A percentile compares a stretch with the other conserved stretches of the same genome.
These are phyloP conservation scores for Primulina tabacum DNA, from an alignment of 257 asterid genomes.

Conservation along the genomic window DNA sequence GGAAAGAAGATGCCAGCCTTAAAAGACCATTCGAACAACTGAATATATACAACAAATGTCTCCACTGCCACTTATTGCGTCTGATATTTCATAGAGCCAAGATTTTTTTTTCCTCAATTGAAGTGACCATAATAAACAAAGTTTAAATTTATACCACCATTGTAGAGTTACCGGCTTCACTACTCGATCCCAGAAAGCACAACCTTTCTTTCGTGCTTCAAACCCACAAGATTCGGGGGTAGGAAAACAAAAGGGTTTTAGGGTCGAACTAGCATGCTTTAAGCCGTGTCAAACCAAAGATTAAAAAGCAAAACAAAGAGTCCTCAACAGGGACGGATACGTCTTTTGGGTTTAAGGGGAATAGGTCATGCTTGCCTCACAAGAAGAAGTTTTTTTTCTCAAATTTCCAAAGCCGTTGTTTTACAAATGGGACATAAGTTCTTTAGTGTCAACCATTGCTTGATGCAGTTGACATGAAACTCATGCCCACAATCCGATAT, in stretches of 20 bases:
- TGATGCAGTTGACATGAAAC: slow-evolving; percentile 71
- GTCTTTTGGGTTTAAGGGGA: neutral
- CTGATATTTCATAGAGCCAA: neutral
- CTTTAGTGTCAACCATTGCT: slow-evolving; percentile 76
- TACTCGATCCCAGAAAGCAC: slow-evolving; percentile 22
- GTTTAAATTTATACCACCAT: neutral
- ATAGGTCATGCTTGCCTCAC: neutral
- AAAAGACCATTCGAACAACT: neutral
- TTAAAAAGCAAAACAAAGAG: slow-evolving; percentile 10
- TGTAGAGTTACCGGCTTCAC: slow-evolving; percentile 2
- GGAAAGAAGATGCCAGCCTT: neutral
- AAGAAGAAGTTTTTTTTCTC: slow-evolving; percentile 1
- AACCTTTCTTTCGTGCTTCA: slow-evolving; percentile 21
- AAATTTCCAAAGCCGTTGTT: slow-evolving; percentile 55
- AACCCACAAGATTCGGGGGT: slow-evolving; percentile 22
- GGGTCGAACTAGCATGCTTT: slow-evolving; percentile 17
- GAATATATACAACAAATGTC: neutral
- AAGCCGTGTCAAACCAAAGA: slow-evolving; percentile 15
- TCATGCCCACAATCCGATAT: slow-evolving; percentile 74
- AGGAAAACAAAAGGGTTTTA: slow-evolving; percentile 8
- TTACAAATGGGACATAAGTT: slow-evolving; percentile 90
- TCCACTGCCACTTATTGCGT: neutral
- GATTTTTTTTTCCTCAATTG: too few relatives aligned
- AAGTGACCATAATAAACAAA: neutral
- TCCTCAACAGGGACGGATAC: neutral